A percentile compares a stretch with the other conserved stretches of the same genome.
These are phyloP conservation scores for Fusarium humuli DNA, from an alignment of 2,329 filamentous ascomycete genomes.

Conservation along the genomic window DNA sequence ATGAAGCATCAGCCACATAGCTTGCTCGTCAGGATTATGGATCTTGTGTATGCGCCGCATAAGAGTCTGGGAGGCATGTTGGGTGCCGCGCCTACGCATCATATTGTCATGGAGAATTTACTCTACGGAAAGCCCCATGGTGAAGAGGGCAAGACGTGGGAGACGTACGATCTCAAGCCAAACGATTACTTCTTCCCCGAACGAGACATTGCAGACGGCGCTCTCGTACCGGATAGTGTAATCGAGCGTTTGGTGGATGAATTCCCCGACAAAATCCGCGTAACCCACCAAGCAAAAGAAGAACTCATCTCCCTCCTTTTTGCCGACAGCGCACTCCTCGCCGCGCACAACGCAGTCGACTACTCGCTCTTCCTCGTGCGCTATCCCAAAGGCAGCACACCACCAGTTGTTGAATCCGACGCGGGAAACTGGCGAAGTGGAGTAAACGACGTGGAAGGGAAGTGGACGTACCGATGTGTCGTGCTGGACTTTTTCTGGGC, in stretches of 20 bases:
- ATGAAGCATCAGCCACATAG: conserved; percentile 71
- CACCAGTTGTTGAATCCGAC: conserved; percentile 24
- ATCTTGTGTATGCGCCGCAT: conserved; percentile 70
- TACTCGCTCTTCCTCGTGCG: conserved; percentile 80
- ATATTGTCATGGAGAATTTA: conserved; percentile 83
- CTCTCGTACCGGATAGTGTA: conserved; percentile 71
- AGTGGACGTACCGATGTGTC: conserved; percentile 74
- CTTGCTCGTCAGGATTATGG: conserved; percentile 76
- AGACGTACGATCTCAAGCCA: conserved; percentile 80
- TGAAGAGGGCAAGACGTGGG: conserved; percentile 63
- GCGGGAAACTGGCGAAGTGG: conserved; percentile 69
- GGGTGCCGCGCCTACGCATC: conserved; percentile 73
- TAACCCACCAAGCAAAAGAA: conserved; percentile 66
- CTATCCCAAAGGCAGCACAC: conserved; percentile 33
- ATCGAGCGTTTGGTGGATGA: conserved; percentile 74
- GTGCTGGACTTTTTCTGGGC: conserved; percentile 84
- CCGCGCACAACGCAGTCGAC: conserved; percentile 74
- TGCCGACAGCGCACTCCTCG: conserved; percentile 72
- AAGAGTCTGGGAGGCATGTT: conserved; percentile 69
- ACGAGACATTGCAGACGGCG: conserved; percentile 74
- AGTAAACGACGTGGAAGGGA: conserved; percentile 69
- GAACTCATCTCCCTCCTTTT: conserved; percentile 67
- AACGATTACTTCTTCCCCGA: conserved; percentile 81
- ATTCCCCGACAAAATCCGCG: conserved; percentile 73
- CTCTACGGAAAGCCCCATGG: conserved; percentile 68